phyloP scores from a whole-genome alignment of 1,139 yeast species.

The Hansenula lynferdii region DNA sequence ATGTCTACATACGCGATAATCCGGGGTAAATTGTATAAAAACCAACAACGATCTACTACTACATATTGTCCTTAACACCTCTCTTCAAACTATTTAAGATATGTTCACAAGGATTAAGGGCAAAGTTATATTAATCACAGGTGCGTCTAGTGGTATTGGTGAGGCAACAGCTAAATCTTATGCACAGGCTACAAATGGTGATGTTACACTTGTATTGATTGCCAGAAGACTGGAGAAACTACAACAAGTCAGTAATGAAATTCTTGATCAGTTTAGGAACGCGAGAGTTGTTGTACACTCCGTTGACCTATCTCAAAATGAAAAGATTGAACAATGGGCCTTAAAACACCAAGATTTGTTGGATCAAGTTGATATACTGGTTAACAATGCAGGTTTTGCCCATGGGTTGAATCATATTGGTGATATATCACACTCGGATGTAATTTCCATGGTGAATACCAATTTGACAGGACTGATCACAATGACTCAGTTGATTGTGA shows the following conservation, averaged over 20 bases:
- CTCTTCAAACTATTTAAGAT: too few relatives aligned
- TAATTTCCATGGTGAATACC: slow-evolving; percentile 52
- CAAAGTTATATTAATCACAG: slow-evolving; percentile 50
- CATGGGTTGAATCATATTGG: slow-evolving; percentile 53
- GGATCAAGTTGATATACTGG: slow-evolving; percentile 38
- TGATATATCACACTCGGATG: slow-evolving; percentile 37
- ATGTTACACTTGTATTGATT: slow-evolving; percentile 57
- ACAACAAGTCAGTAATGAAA: slow-evolving; percentile 20
- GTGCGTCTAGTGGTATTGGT: slow-evolving; percentile 67
- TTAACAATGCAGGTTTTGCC: slow-evolving; percentile 71
- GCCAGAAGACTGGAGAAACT: slow-evolving; percentile 55
- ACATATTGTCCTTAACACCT: too few relatives aligned
- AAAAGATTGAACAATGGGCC: slow-evolving; percentile 39
- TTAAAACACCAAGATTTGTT: slow-evolving; percentile 8
- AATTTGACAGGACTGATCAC: slow-evolving; percentile 56
- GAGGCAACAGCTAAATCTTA: slow-evolving; percentile 50
- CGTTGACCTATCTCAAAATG: slow-evolving; percentile 54
- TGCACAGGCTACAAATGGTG: slow-evolving; percentile 44
- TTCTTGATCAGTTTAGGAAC: slow-evolving; percentile 39
- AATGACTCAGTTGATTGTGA: slow-evolving; percentile 49
- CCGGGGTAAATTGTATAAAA: slow-evolving; percentile 2
- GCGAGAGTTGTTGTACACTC: slow-evolving; percentile 41
- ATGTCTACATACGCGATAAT: background rate
- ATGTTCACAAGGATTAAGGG: slow-evolving; percentile 11
- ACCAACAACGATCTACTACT: too few relatives aligned